phyloP scores from a whole-genome alignment of 148 eudicot genomes.

The Vaccinium vitisidaea region DNA sequence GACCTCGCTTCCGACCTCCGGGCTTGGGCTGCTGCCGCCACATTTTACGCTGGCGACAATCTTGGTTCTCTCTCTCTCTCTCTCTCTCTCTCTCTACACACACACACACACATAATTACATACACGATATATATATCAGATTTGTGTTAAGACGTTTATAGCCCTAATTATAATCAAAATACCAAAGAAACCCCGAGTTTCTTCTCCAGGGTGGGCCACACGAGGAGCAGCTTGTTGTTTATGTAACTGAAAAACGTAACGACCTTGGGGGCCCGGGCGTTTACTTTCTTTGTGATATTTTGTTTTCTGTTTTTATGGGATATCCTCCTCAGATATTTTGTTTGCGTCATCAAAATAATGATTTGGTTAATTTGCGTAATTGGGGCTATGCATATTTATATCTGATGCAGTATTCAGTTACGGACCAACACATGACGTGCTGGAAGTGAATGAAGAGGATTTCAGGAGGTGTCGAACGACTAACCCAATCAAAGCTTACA shows the following conservation, averaged over 20 bases:
- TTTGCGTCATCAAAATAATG: neutral
- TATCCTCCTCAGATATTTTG: neutral
- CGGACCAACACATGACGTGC: conserved; percentile 4
- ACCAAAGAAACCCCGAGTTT: too few relatives aligned
- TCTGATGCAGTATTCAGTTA: conserved; percentile 7
- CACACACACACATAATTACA: too few relatives aligned
- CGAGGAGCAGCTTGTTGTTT: too few relatives aligned
- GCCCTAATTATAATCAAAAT: too few relatives aligned
- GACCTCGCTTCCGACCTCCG: conserved; percentile 7
- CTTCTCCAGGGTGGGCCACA: too few relatives aligned
- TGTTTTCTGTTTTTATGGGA: too few relatives aligned
- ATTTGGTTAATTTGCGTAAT: neutral
- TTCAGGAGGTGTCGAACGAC: neutral
- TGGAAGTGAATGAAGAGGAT: conserved; percentile 5
- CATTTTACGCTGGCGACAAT: conserved; percentile 14
- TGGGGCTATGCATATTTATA: neutral
- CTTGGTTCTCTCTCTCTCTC: conserved; percentile 4
- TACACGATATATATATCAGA: neutral
- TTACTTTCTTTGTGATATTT: too few relatives aligned
- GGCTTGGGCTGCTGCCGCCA: conserved; percentile 13
- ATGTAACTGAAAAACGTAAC: too few relatives aligned
- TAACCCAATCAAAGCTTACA: conserved; percentile 5
- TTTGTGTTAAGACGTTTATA: too few relatives aligned
- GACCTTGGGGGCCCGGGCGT: too few relatives aligned
- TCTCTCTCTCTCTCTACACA: neutral